Evolutionary conservation across 2,329 filamentous ascomycete species (phyloP), one percentile per base, ranked within the genome.

Genomic region (Scedosporium minutisporum): DNA sequence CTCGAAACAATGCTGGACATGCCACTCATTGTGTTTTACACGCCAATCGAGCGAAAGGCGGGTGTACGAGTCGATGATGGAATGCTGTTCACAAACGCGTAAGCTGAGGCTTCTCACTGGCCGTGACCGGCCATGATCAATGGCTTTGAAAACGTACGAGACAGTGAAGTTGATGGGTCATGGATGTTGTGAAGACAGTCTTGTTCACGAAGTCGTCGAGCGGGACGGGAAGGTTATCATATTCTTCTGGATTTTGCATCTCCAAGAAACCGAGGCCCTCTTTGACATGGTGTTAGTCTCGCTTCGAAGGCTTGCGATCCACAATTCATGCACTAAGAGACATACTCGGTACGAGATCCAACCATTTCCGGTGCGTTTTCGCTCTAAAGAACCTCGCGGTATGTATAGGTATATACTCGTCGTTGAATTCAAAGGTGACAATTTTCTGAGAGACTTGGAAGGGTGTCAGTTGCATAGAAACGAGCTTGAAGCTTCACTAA

Each of bases 1-100:
- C 66, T 77, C 75, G 68, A 79, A 77, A 71, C 78, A 80, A 71
- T 80, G 78, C 61, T 76, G 75, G 72, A 80, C 77, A 68, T 80
- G 77, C 74, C 64, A 65, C 25, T 65, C 61, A 46, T 59, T 59
- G 58, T 64, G 63, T 38, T 53, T 55, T 21, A 44, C n/a, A 6
- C 53, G 60, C 23, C 61, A 63, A 48, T 64, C 64, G n/a, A 66
- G 64, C 25, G 63, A 60, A 38, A 61, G 55, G 18, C 65, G 62
- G 12, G 67, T 63, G 63, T 76, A 75, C 16, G 71, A 71, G 58
- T 72, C 68, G 16, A 73, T 70, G 55, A 79, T 77, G 41, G 74
- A 42, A 44, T 65, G 55, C 64, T 69, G 65, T 74, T 42, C 5
- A 42, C 48, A 25, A 57, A 29, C 12, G 55, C 44, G 6, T 48